Conservation (phyloP, 2,329 filamentous ascomycete genomes). For the Botryosphaeria dothidea region DNA sequence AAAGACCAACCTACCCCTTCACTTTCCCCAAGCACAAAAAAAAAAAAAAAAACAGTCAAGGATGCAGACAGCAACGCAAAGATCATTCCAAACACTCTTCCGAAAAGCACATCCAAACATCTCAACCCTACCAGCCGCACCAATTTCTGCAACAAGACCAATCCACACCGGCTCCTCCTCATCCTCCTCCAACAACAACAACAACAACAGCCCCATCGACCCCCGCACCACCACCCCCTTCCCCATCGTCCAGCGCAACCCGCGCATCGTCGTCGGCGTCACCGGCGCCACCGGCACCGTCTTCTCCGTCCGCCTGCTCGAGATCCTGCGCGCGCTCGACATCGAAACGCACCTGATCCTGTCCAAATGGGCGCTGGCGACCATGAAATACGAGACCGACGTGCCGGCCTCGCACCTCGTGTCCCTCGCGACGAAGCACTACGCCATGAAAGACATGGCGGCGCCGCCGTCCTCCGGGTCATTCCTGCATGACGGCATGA, state of each 20-base stretch:
- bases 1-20: no score
- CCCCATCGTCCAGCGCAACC: slow-evolving; percentile 20
- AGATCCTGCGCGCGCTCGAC: slow-evolving; percentile 43
- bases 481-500: slow-evolving; percentile 50
- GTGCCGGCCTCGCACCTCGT: slow-evolving; percentile 2
- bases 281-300: slow-evolving; percentile 53
- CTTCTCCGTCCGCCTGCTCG: slow-evolving; percentile 45
- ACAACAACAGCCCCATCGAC: background rate
- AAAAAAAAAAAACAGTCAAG: no score
- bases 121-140: no score
- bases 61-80: no score
- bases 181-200: no score
- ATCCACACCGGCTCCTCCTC: background rate
- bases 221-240: no score
- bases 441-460: slow-evolving; percentile 47
- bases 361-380: slow-evolving; percentile 51
- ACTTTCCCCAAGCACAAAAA: no score
- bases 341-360: slow-evolving; percentile 49
- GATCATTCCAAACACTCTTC: no score
- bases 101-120: no score
- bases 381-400: slow-evolving; percentile 28
- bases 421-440: slow-evolving; percentile 25
- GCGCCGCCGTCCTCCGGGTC: slow-evolving; percentile 50
- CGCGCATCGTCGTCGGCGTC: slow-evolving; percentile 49
- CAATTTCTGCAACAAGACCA: no score